These are phyloP conservation scores for Cucumis cinereus DNA, from an alignment of 306 rosid species.

Conservation along the genomic window DNA sequence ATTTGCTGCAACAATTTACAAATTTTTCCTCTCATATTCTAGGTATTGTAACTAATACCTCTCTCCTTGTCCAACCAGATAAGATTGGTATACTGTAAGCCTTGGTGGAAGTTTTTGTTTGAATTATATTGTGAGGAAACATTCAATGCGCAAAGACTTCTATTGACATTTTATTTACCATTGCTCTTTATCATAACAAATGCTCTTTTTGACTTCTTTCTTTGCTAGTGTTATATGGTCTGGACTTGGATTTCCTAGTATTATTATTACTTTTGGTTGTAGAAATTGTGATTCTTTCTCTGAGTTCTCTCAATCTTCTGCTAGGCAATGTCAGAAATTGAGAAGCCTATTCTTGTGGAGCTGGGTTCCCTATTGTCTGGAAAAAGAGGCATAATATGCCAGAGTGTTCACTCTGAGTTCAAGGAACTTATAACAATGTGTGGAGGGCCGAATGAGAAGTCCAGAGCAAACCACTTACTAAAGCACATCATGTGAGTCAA, in stretches of 20 bases:
- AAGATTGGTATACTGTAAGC: not conserved
- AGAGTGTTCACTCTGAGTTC: conserved; percentile 62
- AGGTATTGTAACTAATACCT: not conserved
- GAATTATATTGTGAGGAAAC: not conserved
- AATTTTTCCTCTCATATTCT: not conserved
- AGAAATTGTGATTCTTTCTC: conserved; percentile 2
- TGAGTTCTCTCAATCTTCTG: conserved; percentile 12
- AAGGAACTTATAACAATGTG: conserved; percentile 64
- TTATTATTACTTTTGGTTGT: not conserved
- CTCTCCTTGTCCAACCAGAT: not conserved
- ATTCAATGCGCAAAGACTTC: not conserved
- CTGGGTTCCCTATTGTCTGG: conserved; percentile 36
- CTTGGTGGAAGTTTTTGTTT: not conserved
- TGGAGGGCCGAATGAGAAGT: conserved; percentile 82
- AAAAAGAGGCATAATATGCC: conserved; percentile 67
- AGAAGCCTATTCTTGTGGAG: conserved; percentile 57
- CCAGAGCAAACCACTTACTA: conserved; percentile 54
- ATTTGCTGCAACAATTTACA: not conserved
- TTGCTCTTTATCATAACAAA: not conserved
- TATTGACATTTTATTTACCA: not conserved
- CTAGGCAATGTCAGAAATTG: conserved; percentile 69
- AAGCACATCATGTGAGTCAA: conserved; percentile 52
- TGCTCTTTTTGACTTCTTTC: not conserved
- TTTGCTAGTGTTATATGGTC: not conserved
- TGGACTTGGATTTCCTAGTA: not conserved